phyloP scores from a whole-genome alignment of 208 protist species.

The Wallacemonas rigidus region DNA sequence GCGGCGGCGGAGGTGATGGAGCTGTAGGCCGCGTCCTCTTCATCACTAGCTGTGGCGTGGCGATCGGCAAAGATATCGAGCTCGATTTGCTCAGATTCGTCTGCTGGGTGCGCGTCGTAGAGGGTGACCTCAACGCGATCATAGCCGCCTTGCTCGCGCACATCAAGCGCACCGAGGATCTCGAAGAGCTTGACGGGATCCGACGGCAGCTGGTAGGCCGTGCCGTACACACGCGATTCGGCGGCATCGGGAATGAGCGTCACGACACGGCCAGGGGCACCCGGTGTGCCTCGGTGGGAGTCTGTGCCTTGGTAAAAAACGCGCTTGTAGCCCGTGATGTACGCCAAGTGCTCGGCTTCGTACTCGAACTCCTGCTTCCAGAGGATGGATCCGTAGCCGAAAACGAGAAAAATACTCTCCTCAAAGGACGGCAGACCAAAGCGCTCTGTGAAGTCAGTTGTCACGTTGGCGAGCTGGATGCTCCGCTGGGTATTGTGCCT shows the following conservation, averaged over 20 bases:
- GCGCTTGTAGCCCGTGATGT: conserved; percentile 36
- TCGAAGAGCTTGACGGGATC: conserved; percentile 41
- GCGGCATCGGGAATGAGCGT: conserved; percentile 31
- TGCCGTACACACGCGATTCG: conserved; percentile 59
- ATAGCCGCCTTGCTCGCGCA: conserved; percentile 74
- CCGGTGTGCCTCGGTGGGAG: conserved; percentile 44
- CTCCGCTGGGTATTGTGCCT: conserved; percentile 20
- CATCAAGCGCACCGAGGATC: conserved; percentile 61
- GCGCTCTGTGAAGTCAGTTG: conserved; percentile 14
- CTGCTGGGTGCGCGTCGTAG: conserved; percentile 35
- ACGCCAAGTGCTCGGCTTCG: conserved; percentile 26
- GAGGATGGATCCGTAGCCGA: conserved; percentile 54
- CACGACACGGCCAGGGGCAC: conserved; percentile 36
- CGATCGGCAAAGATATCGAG: conserved; percentile 20
- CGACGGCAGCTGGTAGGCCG: conserved; percentile 70
- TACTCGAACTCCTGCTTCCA: conserved; percentile 60
- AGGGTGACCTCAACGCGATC: conserved; percentile 47
- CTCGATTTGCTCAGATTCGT: conserved; percentile 7
- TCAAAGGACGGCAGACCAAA: conserved; percentile 24
- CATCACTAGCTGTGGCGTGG: neutral
- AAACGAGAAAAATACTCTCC: conserved; percentile 33
- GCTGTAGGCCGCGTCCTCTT: neutral
- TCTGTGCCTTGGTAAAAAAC: conserved; percentile 49
- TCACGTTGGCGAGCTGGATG: conserved; percentile 11
- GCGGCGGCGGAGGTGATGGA: neutral